Evolutionary conservation across 2,329 filamentous ascomycete species (phyloP), one percentile per base, ranked within the genome.

Genomic region (Paraphaeosphaeria sporulosa): DNA sequence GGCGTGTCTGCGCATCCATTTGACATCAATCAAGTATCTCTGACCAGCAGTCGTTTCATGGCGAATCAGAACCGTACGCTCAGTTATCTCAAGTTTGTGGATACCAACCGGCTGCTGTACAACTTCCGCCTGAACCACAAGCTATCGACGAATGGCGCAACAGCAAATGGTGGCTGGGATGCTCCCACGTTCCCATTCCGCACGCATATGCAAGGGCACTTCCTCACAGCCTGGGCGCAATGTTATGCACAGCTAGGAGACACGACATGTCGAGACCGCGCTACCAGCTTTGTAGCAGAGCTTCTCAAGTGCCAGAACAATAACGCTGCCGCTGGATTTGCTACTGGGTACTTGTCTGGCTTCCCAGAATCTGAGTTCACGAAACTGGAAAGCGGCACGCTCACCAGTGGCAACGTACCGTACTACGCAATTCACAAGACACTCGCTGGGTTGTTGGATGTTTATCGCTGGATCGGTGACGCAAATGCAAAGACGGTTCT

Each of bases 361-460:
- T 86, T 85, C 34, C 82, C 83, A 0, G 84, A 86, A 62, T 83
- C 82, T 0, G 83, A 85, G 15, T 81, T 86, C 46, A 69, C 63
- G 1, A 74, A 72, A 0, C 70, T 85, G 0, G 83, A 85, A 57
- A 68, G 71, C 0, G 71, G 82, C 0, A 82, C 75, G 0, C 70
- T 85, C 13, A 76, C 36, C 54, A 83, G 81, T 44, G 83, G 83
- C 30, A 85, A 85, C 49, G 84, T 86, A 0, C 83, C 83, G 0
- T 86, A 85, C 70, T 86, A 86, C 60, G 79, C 80, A 23, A 76
- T 85, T n/a, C 84, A 86, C 72, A 86, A 85, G 73, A 84, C 81
- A 1, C 78, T 85, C 67, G 80, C 82, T 1, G 83, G 83, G 0
- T 75, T 85, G 12, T 78, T 85, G 1, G 84, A 86, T 48, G 81